These are phyloP conservation scores for Oenanthe javanica DNA, from an alignment of 140 eudicot species.

Conservation along the genomic window DNA sequence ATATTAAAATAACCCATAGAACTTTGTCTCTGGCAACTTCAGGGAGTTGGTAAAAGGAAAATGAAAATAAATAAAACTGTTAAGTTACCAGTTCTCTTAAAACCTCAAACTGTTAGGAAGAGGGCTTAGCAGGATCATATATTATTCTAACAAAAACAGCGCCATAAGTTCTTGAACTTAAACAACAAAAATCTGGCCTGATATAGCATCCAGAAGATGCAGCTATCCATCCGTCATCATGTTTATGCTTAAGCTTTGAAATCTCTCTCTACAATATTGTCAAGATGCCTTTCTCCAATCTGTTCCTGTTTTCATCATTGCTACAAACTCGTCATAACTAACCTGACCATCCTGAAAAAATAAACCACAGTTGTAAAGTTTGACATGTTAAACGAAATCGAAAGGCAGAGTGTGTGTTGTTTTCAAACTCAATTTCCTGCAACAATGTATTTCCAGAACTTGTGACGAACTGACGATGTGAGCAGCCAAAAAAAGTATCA, in stretches of 20 bases:
- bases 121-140: too few species aligned
- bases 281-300: constrained; percentile 99
- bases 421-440: too few species aligned
- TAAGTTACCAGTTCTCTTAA: too few species aligned
- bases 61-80: constrained; percentile 13
- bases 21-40: not conserved
- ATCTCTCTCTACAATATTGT: constrained; percentile 93
- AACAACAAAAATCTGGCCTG: too few species aligned
- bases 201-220: constrained; percentile 72
- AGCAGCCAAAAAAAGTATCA: not conserved
- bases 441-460: too few species aligned
- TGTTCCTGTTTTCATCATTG: constrained; percentile 98
- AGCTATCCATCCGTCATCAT: constrained; percentile 88
- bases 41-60: not conserved
- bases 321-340: constrained; percentile 26
- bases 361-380: not conserved
- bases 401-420: not conserved
- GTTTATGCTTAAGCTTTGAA: constrained; percentile 79
- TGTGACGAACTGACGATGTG: too few species aligned
- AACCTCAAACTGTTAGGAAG: not conserved
- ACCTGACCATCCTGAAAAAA: constrained; percentile 61
- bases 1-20: not conserved
- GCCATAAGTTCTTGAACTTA: too few species aligned
- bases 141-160: too few species aligned
- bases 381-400: not conserved